phyloP scores from a whole-genome alignment of 371 early-diverging fungal genomes.

The Mucor ambiguus region DNA sequence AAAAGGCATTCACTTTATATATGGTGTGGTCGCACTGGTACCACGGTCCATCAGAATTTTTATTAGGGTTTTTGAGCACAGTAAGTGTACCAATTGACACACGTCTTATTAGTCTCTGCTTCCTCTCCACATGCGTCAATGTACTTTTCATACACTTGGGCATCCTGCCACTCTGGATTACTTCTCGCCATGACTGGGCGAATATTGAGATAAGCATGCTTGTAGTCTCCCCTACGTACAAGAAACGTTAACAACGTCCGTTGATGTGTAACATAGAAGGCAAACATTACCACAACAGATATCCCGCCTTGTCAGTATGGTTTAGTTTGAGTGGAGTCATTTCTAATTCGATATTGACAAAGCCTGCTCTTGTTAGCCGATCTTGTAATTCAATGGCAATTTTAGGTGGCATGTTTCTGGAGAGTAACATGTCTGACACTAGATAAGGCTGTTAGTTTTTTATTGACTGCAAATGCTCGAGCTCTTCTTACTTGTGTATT shows the following conservation, averaged over 20 bases:
- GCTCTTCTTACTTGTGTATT: not conserved
- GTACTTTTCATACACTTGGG: slow-evolving; percentile 4
- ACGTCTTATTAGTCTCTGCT: slow-evolving; percentile 10
- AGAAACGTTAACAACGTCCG: too few relatives aligned
- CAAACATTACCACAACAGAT: slow-evolving; percentile 19
- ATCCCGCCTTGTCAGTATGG: slow-evolving; percentile 21
- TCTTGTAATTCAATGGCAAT: slow-evolving; percentile 17
- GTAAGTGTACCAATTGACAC: slow-evolving; percentile 7
- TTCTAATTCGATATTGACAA: not conserved
- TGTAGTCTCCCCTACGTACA: slow-evolving; percentile 26
- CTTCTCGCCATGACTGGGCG: slow-evolving; percentile 13
- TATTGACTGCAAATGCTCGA: not conserved
- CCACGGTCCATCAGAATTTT: not conserved
- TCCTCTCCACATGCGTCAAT: slow-evolving; percentile 8
- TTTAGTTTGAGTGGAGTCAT: slow-evolving; percentile 13
- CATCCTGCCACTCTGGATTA: slow-evolving; percentile 17
- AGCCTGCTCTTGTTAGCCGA: slow-evolving; percentile 12
- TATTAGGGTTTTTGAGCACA: slow-evolving; percentile 17
- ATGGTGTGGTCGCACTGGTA: not conserved
- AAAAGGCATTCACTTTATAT: not conserved
- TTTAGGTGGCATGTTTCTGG: slow-evolving; percentile 14
- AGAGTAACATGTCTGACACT: slow-evolving; percentile 3
- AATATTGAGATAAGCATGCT: slow-evolving; percentile 18
- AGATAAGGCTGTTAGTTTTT: too few relatives aligned
- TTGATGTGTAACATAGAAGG: too few relatives aligned